Evolutionary conservation across 257 asterid species (phyloP).

Genomic region (Cruciata laevipes): DNA sequence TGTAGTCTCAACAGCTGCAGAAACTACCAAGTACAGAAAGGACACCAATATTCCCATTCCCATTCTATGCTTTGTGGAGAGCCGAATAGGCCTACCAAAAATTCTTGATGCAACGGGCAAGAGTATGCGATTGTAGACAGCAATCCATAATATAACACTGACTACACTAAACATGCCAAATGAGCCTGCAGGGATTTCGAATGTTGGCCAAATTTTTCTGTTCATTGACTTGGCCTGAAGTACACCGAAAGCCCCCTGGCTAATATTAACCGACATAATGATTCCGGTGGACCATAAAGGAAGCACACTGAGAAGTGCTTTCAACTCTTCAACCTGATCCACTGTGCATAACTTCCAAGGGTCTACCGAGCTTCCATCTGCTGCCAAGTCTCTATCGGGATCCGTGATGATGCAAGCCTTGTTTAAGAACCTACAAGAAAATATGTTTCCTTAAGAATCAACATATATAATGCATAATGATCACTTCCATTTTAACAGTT

Average conservation of each 20-base stretch:
- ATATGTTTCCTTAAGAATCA: background rate
- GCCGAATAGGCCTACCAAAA: conserved; percentile 28
- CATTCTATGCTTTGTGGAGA: conserved; percentile 47
- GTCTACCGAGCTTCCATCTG: conserved; percentile 33
- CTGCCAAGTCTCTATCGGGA: conserved; percentile 29
- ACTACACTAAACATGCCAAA: conserved; percentile 36
- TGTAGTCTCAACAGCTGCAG: conserved; percentile 42
- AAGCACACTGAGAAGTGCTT: conserved; percentile 41
- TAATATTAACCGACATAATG: conserved; percentile 34
- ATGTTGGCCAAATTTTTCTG: conserved; percentile 36
- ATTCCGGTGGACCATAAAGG: conserved; percentile 70
- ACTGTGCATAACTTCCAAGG: conserved; percentile 62
- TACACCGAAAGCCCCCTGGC: conserved; percentile 46
- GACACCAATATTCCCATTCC: conserved; percentile 60
- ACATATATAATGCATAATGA: background rate
- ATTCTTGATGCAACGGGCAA: conserved; percentile 52
- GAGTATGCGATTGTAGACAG: conserved; percentile 43
- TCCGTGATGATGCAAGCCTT: conserved; percentile 61
- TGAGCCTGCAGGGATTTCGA: conserved; percentile 66
- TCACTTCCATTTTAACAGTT: background rate
- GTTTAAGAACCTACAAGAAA: conserved; percentile 49
- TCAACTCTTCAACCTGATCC: conserved; percentile 73
- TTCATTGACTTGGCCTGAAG: conserved; percentile 67
- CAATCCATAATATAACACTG: conserved; percentile 43
- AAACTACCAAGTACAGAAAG: conserved; percentile 35